Evolutionary conservation across 1,284 basidiomycete species (phyloP), one percentile per base, ranked within the genome.

Genomic region (Rhodofomes roseus): DNA sequence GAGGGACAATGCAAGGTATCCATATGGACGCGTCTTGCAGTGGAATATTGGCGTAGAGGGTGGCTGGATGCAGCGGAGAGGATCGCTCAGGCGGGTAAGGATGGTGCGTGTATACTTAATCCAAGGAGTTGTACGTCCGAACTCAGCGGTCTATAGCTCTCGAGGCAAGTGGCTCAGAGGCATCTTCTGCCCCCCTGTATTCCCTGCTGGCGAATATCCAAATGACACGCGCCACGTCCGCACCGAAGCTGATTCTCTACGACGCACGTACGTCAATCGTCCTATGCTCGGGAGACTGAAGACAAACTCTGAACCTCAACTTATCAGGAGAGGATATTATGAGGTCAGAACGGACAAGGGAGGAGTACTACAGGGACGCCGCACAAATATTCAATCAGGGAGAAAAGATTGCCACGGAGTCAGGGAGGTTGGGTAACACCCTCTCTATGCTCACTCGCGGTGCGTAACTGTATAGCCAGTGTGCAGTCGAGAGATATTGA

Each of bases 131-230:
- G 29, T 51, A 2, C n/a, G n/a, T 40, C 56, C 14, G 36, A 23
- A 44, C 55, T 40, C 27, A 55, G 31, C 18, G 25, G 6, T 25
- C 31, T 56, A 2, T 54, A 89, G 87, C 82, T n/a, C 81, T 86
- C 61, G 78, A 80, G 46, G 73, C 75, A 9, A 82, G 81, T 60
- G 81, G 78, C 12, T 75, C 75, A 14, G 71, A 73, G 2, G 69
- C 77, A 18, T 78, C 80, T 0, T 72, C 85, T 55, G 82, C 80
- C 23, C 88, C 91, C 8, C 80, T 95, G 55, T 88, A 92, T 64
- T 83, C 89, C 22, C 79, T 96, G 59, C 79, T 93, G 23, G 93
- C 93, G 1, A 95, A 94, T 72, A 83, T 96, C 52, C 84, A 90
- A 60, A 82, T 96, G 59, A 85, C 89, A 1, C 80, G 85, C 64